Percentiles rank a stretch among this genome's conserved stretches.
phyloP scores from a whole-genome alignment of 768 basidiomycete species.

The Candolleomyces eurysporus region DNA sequence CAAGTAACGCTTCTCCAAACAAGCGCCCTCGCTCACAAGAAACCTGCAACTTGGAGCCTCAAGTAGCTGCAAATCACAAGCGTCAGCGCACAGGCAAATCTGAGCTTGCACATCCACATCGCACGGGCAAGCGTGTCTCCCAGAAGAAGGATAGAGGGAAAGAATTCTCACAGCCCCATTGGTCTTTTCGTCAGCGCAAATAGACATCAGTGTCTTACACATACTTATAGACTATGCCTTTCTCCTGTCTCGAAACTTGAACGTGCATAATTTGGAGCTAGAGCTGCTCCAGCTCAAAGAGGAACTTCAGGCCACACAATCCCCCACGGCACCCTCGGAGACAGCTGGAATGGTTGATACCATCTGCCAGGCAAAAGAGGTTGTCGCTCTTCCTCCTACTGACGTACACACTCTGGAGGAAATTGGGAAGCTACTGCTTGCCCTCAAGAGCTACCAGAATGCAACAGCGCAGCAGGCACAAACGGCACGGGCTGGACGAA shows the following conservation, averaged over 20 bases:
- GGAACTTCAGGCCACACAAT: not conserved
- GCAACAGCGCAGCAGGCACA: not conserved
- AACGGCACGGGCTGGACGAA: not conserved
- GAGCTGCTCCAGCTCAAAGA: not conserved
- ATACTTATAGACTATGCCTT: not conserved
- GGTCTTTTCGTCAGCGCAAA: not conserved
- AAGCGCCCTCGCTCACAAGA: no score
- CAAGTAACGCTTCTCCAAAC: no score
- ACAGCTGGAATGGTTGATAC: not conserved
- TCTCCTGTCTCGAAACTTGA: not conserved
- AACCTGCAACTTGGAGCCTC: no score
- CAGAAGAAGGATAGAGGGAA: no score
- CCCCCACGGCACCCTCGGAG: not conserved
- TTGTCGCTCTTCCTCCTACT: not conserved
- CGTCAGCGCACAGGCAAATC: no score
- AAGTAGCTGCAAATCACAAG: no score
- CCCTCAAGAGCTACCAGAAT: not conserved
- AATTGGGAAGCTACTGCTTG: not conserved
- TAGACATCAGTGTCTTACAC: not conserved
- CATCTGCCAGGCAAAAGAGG: not conserved
- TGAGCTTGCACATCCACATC: no score
- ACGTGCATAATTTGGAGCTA: not conserved
- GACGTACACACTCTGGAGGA: not conserved
- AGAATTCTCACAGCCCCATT: no score
- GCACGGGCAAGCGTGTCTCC: no score